Conservation (phyloP, 1,284 basidiomycete species). For the Filobasidium uniguttulatum region DNA sequence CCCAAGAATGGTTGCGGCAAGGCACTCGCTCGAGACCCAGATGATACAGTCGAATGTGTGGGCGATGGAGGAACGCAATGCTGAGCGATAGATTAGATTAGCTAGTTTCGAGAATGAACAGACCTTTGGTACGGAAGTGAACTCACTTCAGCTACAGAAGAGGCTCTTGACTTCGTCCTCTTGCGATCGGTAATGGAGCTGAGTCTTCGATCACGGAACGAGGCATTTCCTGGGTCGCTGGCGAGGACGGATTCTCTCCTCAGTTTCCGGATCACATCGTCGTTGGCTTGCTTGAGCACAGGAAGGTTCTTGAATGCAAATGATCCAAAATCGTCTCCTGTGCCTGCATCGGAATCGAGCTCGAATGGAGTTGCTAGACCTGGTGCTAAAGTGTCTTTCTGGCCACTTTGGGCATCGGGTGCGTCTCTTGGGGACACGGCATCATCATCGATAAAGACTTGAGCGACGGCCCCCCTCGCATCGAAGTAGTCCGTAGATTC, state of each 20-base stretch:
- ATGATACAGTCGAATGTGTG: conserved; percentile 80
- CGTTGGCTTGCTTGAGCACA: conserved; percentile 93
- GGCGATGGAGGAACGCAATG: conserved; percentile 46
- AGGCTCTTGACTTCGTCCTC: neutral
- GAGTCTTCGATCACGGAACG: conserved; percentile 17
- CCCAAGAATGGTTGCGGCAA: conserved; percentile 16
- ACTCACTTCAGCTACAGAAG: conserved; percentile 1
- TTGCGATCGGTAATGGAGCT: conserved; percentile 16
- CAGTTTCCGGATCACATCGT: conserved; percentile 92
- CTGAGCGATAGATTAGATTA: neutral
- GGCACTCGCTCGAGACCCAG: conserved; percentile 57
- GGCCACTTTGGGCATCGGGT: conserved; percentile 1
- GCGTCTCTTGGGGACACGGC: conserved; percentile 21
- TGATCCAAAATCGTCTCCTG: conserved; percentile 77
- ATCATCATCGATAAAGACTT: conserved; percentile 77
- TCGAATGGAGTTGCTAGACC: conserved; percentile 2
- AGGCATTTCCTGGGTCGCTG: conserved; percentile 11
- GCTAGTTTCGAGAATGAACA: neutral
- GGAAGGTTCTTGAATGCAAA: conserved; percentile 98
- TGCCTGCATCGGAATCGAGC: conserved; percentile 33
- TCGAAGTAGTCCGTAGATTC: conserved; percentile 99
- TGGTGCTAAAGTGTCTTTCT: no score
- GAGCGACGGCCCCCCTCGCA: conserved; percentile 67
- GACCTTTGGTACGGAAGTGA: no score
- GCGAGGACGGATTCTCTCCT: conserved; percentile 36